These are phyloP conservation scores for Theileria annulata DNA, from an alignment of 169 alveolate genomes.

Conservation along the genomic window DNA sequence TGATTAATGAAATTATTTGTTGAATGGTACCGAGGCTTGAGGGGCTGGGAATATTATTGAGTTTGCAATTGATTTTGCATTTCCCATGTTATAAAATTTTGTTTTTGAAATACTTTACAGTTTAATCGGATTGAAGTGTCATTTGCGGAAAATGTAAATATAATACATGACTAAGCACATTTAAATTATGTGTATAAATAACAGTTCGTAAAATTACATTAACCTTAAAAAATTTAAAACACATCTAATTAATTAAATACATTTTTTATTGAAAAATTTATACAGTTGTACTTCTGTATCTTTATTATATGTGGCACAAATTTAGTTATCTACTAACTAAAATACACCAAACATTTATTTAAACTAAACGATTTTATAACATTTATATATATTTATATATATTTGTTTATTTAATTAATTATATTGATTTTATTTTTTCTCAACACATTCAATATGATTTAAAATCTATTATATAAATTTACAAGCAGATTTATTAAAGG, in stretches of 20 bases:
- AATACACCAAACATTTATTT: too few species aligned
- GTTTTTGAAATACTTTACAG: neutral
- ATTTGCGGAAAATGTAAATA: neutral
- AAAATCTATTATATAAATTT: neutral
- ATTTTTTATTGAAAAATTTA: neutral
- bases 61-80: conserved; percentile 47
- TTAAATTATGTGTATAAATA: neutral
- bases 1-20: neutral
- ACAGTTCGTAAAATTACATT: neutral
- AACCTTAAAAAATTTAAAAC: too few species aligned
- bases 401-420: too few species aligned
- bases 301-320: neutral
- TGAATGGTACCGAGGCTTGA: conserved; percentile 48
- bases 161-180: neutral
- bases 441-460: neutral
- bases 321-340: neutral
- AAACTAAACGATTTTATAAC: neutral
- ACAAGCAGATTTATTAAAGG: neutral
- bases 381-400: too few species aligned
- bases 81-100: conserved; percentile 41
- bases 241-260: neutral
- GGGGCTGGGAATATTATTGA: conserved; percentile 67
- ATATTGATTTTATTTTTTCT: too few species aligned
- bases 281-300: neutral
- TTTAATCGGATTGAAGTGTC: neutral